A percentile compares a stretch with the other conserved stretches of the same genome.
Evolutionary conservation across 1,284 basidiomycete species (phyloP).

Genomic region (Blastosporella zonata): DNA sequence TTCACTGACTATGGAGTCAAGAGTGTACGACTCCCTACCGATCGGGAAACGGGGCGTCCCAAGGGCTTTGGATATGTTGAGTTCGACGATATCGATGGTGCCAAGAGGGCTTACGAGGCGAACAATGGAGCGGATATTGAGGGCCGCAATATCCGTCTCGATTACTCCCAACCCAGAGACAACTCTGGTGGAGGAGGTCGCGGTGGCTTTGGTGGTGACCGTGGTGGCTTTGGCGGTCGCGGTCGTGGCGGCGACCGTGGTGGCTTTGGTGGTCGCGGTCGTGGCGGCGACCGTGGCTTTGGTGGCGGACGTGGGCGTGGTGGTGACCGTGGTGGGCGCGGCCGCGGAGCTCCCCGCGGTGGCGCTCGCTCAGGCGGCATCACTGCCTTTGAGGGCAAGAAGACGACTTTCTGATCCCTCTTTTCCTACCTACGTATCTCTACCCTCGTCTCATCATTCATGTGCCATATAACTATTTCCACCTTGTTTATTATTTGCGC

Average conservation of each 20-base stretch:
- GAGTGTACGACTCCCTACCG: conserved; percentile 89
- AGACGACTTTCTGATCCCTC: conserved; percentile 66
- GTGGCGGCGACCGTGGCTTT: conserved; percentile 41
- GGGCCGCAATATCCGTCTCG: conserved; percentile 81
- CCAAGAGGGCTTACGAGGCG: conserved; percentile 78
- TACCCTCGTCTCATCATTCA: conserved; percentile 1
- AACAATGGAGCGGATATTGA: conserved; percentile 78
- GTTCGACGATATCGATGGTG: conserved; percentile 78
- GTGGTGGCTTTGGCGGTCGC: conserved; percentile 43
- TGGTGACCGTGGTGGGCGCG: conserved; percentile 35
- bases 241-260: conserved; percentile 38
- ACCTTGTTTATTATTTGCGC: conserved; percentile 11
- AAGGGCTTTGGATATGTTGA: conserved; percentile 99
- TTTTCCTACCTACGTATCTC: conserved; percentile 1
- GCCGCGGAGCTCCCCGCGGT: conserved; percentile 27
- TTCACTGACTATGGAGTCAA: conserved; percentile 92
- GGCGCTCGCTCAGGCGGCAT: conserved; percentile 62
- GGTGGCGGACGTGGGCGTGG: conserved; percentile 49
- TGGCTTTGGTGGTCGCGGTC: conserved; percentile 30
- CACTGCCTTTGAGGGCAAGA: conserved; percentile 73
- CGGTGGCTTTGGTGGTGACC: conserved; percentile 44
- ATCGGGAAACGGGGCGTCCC: conserved; percentile 85
- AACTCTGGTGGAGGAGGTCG: conserved; percentile 52
- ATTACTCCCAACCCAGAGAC: conserved; percentile 88
- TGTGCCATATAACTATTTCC: conserved; percentile 1